Percentiles rank a stretch among this genome's conserved stretches.
These are phyloP conservation scores for Metschnikowia lochheadii DNA, from an alignment of 805 yeast species.

Conservation along the genomic window DNA sequence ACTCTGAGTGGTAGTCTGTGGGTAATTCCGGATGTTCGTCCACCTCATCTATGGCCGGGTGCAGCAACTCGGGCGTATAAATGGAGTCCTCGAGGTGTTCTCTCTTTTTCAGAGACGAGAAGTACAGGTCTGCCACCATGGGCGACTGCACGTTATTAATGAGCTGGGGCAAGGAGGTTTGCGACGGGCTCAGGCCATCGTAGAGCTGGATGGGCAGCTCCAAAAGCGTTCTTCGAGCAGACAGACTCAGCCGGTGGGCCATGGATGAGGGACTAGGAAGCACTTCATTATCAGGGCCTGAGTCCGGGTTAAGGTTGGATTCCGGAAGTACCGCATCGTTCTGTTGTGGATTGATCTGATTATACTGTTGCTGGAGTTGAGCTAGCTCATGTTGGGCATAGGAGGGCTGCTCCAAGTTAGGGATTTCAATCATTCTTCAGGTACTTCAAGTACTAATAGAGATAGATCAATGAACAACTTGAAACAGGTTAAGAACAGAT, in stretches of 20 bases:
- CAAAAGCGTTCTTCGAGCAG: not conserved
- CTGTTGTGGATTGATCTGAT: slow-evolving; percentile 4
- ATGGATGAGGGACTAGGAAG: not conserved
- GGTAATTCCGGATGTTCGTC: not conserved
- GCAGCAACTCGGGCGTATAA: slow-evolving; percentile 3
- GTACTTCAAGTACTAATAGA: not conserved
- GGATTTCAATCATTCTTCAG: slow-evolving; percentile 40
- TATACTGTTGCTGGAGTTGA: slow-evolving; percentile 17
- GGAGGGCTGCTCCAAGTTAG: slow-evolving; percentile 34
- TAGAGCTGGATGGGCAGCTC: slow-evolving; percentile 14
- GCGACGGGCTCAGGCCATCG: slow-evolving; percentile 8
- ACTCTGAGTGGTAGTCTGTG: not conserved
- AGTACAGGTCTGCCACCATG: slow-evolving; percentile 16
- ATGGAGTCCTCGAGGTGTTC: slow-evolving; percentile 1
- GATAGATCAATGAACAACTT: no score
- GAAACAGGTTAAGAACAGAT: no score
- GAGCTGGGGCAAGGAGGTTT: slow-evolving; percentile 12
- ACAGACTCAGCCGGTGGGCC: slow-evolving; percentile 5
- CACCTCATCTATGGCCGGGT: slow-evolving; percentile 4
- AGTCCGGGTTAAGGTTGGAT: slow-evolving; percentile 1
- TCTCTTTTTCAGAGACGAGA: slow-evolving; percentile 8
- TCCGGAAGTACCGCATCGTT: slow-evolving; percentile 5
- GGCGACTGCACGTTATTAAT: slow-evolving; percentile 11
- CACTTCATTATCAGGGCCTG: not conserved
- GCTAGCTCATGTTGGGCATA: slow-evolving; percentile 16